These are phyloP conservation scores for Penicillium coprophilum DNA, from an alignment of 495 filamentous ascomycete genomes.

Conservation along the genomic window DNA sequence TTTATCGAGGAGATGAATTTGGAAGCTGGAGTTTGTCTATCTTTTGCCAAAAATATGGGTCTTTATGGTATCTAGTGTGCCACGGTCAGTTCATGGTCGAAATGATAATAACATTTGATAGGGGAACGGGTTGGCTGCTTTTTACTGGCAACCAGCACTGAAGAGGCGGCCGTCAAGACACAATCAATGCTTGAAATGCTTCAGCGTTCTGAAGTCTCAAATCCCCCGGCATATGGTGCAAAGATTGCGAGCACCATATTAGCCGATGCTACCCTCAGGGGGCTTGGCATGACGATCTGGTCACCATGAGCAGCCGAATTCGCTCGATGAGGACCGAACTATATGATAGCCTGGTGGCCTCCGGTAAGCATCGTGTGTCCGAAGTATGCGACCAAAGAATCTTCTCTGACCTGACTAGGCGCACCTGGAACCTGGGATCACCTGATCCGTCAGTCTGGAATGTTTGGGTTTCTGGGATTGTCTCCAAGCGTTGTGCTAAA, in stretches of 20 bases:
- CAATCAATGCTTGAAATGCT: conserved; percentile 35
- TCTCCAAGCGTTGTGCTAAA: conserved; percentile 24
- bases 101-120: conserved; percentile 4
- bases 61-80: conserved; percentile 38
- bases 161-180: conserved; percentile 22
- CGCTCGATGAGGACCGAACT: conserved; percentile 34
- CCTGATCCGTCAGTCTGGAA: conserved; percentile 38
- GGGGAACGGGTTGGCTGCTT: conserved; percentile 34
- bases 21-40: conserved; percentile 36
- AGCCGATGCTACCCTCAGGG: conserved; percentile 12
- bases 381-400: neutral
- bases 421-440: conserved; percentile 41
- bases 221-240: conserved; percentile 42
- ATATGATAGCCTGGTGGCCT: conserved; percentile 23
- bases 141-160: conserved; percentile 14
- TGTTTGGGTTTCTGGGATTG: conserved; percentile 44
- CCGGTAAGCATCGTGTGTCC: conserved; percentile 13
- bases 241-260: conserved; percentile 39
- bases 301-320: conserved; percentile 40
- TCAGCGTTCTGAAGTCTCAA: conserved; percentile 42
- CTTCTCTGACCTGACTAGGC: conserved; percentile 7
- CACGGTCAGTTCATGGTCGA: neutral
- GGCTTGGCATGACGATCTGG: conserved; percentile 43
- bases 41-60: conserved; percentile 52
- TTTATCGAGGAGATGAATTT: conserved; percentile 32